phyloP scores from a whole-genome alignment of 306 rosid species.

The Pyrus communis region DNA sequence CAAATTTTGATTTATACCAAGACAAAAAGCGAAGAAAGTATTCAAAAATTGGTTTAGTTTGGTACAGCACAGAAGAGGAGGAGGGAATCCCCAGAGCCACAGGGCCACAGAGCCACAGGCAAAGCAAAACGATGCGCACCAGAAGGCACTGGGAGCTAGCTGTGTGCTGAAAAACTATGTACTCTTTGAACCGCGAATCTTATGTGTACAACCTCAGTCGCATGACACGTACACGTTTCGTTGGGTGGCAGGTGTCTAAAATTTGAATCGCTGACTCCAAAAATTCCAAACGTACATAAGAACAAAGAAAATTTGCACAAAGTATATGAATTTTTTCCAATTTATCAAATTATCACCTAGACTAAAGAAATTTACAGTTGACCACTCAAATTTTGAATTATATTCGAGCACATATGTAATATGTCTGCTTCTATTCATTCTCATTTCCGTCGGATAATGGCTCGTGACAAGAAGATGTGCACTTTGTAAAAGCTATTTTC shows the following conservation, averaged over 20 bases:
- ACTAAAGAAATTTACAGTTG: background rate
- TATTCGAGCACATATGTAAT: background rate
- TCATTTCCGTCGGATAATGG: background rate
- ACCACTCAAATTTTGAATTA: background rate
- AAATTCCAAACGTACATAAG: background rate
- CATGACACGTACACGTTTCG: background rate
- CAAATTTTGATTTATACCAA: background rate
- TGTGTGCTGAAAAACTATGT: background rate
- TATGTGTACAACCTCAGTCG: background rate
- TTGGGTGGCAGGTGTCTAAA: slow-evolving; percentile 7
- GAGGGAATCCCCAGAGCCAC: background rate
- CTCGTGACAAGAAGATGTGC: background rate
- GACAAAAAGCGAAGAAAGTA: background rate
- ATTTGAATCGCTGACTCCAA: slow-evolving; percentile 32
- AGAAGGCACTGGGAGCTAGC: background rate
- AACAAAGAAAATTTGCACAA: background rate
- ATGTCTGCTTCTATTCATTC: background rate
- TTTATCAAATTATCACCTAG: background rate
- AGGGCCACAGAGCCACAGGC: background rate
- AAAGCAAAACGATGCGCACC: background rate
- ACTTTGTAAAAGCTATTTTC: too few species aligned
- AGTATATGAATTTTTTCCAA: background rate
- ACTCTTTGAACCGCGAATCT: background rate
- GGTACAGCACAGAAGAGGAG: background rate
- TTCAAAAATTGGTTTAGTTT: background rate